Conservation (phyloP, 2,329 filamentous ascomycete genomes). For the Leptographium lundbergii region DNA sequence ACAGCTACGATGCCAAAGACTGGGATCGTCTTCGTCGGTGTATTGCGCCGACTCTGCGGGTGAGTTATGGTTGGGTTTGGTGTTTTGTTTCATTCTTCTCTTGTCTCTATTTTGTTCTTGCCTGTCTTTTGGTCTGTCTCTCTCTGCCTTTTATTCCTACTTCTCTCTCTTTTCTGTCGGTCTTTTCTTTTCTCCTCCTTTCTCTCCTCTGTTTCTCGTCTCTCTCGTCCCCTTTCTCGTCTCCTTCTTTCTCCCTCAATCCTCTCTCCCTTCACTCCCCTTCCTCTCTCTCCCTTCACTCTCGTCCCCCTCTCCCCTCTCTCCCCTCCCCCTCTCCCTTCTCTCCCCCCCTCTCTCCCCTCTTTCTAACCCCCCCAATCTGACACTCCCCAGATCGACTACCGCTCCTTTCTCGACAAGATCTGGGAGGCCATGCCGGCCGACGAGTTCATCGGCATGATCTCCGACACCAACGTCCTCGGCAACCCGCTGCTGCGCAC, state of each 20-base stretch:
- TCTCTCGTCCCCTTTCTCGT: not conserved
- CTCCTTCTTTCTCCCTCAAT: not conserved
- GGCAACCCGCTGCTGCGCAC: slow-evolving; percentile 50
- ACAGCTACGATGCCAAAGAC: slow-evolving; percentile 55
- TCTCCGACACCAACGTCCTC: slow-evolving; percentile 42
- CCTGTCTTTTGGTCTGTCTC: not conserved
- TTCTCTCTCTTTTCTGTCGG: too few species aligned
- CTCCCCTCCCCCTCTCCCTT: too few species aligned
- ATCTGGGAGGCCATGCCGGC: slow-evolving; percentile 49
- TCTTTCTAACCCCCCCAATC: not conserved
- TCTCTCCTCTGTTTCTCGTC: too few species aligned
- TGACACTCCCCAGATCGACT: slow-evolving; percentile 45
- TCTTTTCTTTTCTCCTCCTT: too few species aligned
- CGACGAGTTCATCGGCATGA: slow-evolving; percentile 48
- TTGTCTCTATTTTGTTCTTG: not conserved
- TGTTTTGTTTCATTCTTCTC: not conserved
- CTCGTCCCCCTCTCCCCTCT: too few species aligned
- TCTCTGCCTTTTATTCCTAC: too few species aligned
- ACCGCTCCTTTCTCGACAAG: slow-evolving; percentile 49
- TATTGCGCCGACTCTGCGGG: slow-evolving; percentile 47
- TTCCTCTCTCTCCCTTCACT: too few species aligned
- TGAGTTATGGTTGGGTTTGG: slow-evolving; percentile 14
- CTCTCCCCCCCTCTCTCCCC: too few species aligned
- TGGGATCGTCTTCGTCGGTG: slow-evolving; percentile 46
- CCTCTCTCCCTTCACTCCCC: too few species aligned